Base-by-base conservation (phyloP, 345 rosid genomes). In the Anastatica hierochuntica region DNA sequence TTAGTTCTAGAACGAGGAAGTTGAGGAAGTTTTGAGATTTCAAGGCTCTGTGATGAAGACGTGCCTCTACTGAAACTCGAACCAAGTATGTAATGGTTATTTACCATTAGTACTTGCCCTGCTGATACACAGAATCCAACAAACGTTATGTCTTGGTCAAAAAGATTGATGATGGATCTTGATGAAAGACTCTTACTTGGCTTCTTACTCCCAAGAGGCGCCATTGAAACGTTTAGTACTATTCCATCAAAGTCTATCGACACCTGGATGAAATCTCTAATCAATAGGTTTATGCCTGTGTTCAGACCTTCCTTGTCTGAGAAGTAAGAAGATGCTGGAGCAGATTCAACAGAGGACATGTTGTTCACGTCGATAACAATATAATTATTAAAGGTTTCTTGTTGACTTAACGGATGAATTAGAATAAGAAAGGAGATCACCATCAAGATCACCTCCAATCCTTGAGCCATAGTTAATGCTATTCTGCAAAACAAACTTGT, bases 121-220 rank as follows among this genome's bases (percentile, higher is more conserved):
- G 85, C 76, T 5, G 92, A 49, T 24, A 87, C 74, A n/a, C 84
- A 77, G 68, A 87, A 73, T 13, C 92, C 96, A 1, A 81, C 75
- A 51, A 71, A 74, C 81, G 76, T 77, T 23, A 3, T 56, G 2
- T 63, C 74, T 24, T 49, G 31, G 46, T 64, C 31, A 4, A 80
- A 81, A 40, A 79, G 66, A 72, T 79, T 61, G 14, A 60, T 61
- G 14, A 60, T 17, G 21, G 21, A 2, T 56, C 16, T 19, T 47
- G 87, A 83, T 38, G 83, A 15, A 24, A 87, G 80, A 26, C 75
- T 83, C 39, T 0, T 14, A 6, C 35, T 59, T 5, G 90, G 94
- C 37, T 72, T 75, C n/a, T 21, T 39, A 3, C 36, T 7, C 1
- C 17, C 31, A 1, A 61, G 11, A 4, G 81, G 77, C 6, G 86